Percentiles rank a stretch among this genome's conserved stretches.
Conservation (phyloP, 495 filamentous ascomycete genomes). For the Articulospora tetracladia region DNA sequence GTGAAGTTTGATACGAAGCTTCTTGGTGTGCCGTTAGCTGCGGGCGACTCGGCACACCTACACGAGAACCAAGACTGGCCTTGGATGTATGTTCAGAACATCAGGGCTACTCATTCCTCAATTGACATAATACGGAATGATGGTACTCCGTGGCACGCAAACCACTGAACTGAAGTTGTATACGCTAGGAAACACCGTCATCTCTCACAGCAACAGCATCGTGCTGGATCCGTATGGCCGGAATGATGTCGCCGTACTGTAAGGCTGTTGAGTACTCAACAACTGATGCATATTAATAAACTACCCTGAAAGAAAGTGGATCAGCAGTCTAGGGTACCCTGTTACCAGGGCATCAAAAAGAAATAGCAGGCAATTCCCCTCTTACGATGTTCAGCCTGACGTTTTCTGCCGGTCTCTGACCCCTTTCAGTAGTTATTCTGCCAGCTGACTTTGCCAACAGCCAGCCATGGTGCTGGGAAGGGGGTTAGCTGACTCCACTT, state of each 20-base stretch:
- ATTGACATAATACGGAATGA: background rate
- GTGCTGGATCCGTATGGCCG: background rate
- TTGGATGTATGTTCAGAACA: background rate
- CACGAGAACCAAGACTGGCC: background rate
- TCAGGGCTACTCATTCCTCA: background rate
- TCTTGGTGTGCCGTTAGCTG: background rate
- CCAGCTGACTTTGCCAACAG: background rate
- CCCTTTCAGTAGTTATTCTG: background rate
- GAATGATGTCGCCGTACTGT: background rate
- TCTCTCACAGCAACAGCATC: background rate
- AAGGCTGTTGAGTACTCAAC: background rate
- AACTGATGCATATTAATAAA: background rate
- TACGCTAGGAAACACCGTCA: background rate
- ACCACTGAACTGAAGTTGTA: background rate
- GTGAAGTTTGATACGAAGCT: background rate
- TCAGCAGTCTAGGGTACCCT: background rate
- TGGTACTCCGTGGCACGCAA: too few relatives aligned
- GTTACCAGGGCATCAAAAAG: background rate
- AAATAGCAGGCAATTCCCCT: background rate
- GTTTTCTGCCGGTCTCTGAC: slow-evolving; percentile 6
- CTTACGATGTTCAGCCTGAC: background rate
- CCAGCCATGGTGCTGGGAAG: background rate
- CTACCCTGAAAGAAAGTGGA: background rate
- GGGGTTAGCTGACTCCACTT: background rate
- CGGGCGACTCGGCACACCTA: background rate